Conservation (phyloP, 2,329 filamentous ascomycete species). For the Aspergillus sclerotialis region DNA sequence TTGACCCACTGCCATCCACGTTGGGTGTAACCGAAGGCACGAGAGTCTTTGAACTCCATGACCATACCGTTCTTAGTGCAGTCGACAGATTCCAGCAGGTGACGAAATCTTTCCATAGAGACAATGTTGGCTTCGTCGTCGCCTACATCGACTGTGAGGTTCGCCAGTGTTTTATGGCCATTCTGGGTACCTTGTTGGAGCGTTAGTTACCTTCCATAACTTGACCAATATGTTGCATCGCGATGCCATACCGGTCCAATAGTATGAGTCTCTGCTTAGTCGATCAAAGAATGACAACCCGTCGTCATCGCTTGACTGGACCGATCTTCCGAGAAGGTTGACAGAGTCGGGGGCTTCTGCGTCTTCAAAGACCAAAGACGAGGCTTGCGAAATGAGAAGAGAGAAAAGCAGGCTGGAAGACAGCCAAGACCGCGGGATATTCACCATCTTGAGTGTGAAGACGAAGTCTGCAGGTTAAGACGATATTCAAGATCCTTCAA, state of each 20-base stretch:
- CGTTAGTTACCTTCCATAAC: not conserved
- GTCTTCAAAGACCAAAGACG: conserved; percentile 11
- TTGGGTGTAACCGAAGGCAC: conserved; percentile 9
- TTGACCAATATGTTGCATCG: not conserved
- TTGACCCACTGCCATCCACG: conserved; percentile 16
- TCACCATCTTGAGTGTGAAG: conserved; percentile 9
- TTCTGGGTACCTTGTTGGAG: conserved; percentile 6
- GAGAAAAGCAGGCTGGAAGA: conserved; percentile 8
- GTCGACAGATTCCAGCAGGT: conserved; percentile 8
- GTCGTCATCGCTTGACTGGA: conserved; percentile 2
- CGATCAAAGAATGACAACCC: conserved; percentile 9
- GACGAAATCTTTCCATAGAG: conserved; percentile 11
- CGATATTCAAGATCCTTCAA: not conserved
- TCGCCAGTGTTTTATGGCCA: conserved; percentile 10
- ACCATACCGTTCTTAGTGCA: conserved; percentile 12
- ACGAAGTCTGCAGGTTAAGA: not conserved
- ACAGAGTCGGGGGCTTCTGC: conserved; percentile 5
- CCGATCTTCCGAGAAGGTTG: conserved; percentile 2
- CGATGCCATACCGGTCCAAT: conserved; percentile 11
- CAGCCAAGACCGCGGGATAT: conserved; percentile 9
- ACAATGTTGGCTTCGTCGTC: conserved; percentile 12
- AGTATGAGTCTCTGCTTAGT: conserved; percentile 10
- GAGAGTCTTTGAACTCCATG: conserved; percentile 8
- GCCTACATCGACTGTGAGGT: conserved; percentile 10
- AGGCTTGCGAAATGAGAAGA: conserved; percentile 7